Evolutionary conservation across 441 rosid species (phyloP).

Genomic region (Eruca vesicaria): DNA sequence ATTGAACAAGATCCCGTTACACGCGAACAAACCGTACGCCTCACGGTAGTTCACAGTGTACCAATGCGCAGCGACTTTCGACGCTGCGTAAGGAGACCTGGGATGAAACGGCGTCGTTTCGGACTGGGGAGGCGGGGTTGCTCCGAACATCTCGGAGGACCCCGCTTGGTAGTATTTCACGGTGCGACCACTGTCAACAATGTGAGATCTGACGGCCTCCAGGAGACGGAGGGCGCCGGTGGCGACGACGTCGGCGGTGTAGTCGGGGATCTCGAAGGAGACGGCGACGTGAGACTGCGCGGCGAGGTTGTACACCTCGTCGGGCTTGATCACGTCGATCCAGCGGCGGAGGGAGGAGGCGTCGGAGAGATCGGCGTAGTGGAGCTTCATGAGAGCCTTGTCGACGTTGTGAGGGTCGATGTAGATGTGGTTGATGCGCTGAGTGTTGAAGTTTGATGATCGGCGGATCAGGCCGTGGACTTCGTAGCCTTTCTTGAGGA

Average conservation of each 20-base stretch:
- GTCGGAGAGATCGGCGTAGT: conserved; percentile 85
- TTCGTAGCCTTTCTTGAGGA: conserved; percentile 72
- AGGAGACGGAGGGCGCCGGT: conserved; percentile 85
- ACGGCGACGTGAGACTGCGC: conserved; percentile 91
- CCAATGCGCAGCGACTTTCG: conserved; percentile 89
- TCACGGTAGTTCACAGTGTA: conserved; percentile 74
- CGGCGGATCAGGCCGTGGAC: conserved; percentile 88
- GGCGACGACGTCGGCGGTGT: conserved; percentile 85
- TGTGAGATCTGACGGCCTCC: conserved; percentile 83
- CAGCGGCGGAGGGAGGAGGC: conserved; percentile 89
- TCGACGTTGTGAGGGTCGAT: conserved; percentile 81
- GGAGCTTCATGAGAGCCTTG: conserved; percentile 87
- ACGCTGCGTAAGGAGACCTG: conserved; percentile 78
- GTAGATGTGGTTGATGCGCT: conserved; percentile 87
- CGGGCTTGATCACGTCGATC: conserved; percentile 77
- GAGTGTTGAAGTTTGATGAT: conserved; percentile 89
- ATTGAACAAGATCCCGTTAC: conserved; percentile 53
- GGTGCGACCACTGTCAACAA: conserved; percentile 52
- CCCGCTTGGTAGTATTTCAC: conserved; percentile 82
- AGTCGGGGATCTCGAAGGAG: conserved; percentile 85
- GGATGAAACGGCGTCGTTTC: conserved; percentile 79
- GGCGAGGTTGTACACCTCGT: conserved; percentile 85
- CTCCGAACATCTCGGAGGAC: conserved; percentile 85
- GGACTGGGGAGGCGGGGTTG: conserved; percentile 76
- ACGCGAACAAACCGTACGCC: conserved; percentile 45